These are phyloP conservation scores for Fraxinus albicans DNA, from an alignment of 305 asterid species.

Conservation along the genomic window DNA sequence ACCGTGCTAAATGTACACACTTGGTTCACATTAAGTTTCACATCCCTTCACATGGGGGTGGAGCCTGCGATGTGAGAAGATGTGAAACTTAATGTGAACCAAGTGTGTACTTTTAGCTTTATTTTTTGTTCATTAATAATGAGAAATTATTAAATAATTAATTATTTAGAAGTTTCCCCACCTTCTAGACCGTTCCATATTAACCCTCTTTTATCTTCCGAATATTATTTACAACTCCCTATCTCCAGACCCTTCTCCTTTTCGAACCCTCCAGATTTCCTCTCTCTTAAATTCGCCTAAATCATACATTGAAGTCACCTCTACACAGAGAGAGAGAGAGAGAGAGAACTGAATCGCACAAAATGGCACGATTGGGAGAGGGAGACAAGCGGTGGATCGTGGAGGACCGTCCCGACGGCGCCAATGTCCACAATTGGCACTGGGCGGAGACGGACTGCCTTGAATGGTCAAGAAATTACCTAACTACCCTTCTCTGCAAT, in stretches of 20 bases:
- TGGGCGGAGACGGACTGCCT: constrained; percentile 57
- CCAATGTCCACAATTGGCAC: constrained; percentile 61
- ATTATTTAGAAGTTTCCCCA: background rate
- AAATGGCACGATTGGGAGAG: constrained; percentile 50
- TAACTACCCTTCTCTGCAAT: constrained; percentile 33
- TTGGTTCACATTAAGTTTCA: too few relatives aligned
- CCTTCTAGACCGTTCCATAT: background rate
- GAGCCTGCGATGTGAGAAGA: too few relatives aligned
- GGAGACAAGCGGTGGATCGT: constrained; percentile 68
- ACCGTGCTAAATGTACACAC: too few relatives aligned
- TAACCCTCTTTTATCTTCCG: background rate
- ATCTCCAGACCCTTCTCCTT: background rate
- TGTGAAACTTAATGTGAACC: too few relatives aligned
- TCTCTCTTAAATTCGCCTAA: background rate
- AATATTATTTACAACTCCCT: background rate
- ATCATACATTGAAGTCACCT: background rate
- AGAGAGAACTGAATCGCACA: background rate
- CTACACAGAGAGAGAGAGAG: background rate
- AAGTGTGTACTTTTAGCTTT: too few relatives aligned
- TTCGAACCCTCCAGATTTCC: background rate
- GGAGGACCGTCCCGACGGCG: constrained; percentile 50
- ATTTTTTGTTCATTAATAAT: too few relatives aligned
- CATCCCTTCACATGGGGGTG: too few relatives aligned
- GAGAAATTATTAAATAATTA: too few relatives aligned
- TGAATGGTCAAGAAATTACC: constrained; percentile 43